Evolutionary conservation across 2,329 filamentous ascomycete genomes (phyloP).

Genomic region (Didymella exigua): DNA sequence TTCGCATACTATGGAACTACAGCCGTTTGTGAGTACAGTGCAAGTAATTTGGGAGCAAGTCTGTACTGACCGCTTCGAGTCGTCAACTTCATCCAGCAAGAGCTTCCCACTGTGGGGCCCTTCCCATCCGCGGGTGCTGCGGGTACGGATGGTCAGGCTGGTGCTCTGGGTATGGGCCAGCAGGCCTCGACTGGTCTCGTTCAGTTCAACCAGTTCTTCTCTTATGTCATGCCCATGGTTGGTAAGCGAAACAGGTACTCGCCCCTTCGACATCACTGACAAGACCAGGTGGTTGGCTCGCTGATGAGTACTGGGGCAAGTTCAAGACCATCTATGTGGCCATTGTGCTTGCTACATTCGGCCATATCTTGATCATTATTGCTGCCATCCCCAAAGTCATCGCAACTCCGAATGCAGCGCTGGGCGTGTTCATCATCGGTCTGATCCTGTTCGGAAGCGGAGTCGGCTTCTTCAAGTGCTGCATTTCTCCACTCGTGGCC

Average conservation of each 20-base stretch:
- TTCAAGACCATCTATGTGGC: slow-evolving; percentile 64
- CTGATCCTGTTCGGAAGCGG: slow-evolving; percentile 52
- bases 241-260: slow-evolving; percentile 20
- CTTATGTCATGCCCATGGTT: slow-evolving; percentile 34
- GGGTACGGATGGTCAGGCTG: slow-evolving; percentile 33
- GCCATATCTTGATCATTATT: slow-evolving; percentile 59
- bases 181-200: slow-evolving; percentile 32
- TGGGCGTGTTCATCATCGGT: slow-evolving; percentile 57
- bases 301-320: slow-evolving; percentile 64
- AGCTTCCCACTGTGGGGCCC: slow-evolving; percentile 54
- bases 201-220: slow-evolving; percentile 30
- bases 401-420: slow-evolving; percentile 43
- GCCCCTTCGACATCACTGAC: slow-evolving; percentile 35
- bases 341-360: slow-evolving; percentile 62
- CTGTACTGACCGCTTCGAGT: slow-evolving; percentile 19
- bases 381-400: slow-evolving; percentile 57
- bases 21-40: slow-evolving; percentile 24
- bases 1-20: slow-evolving; percentile 43
- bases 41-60: too few species aligned
- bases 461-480: slow-evolving; percentile 51
- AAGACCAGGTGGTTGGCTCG: slow-evolving; percentile 61
- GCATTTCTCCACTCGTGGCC: slow-evolving; percentile 66
- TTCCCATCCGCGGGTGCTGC: slow-evolving; percentile 56
- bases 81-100: slow-evolving; percentile 50
- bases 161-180: slow-evolving; percentile 37